These are phyloP conservation scores for Leccinum huronense DNA, from an alignment of 1,284 basidiomycete species.

Conservation along the genomic window DNA sequence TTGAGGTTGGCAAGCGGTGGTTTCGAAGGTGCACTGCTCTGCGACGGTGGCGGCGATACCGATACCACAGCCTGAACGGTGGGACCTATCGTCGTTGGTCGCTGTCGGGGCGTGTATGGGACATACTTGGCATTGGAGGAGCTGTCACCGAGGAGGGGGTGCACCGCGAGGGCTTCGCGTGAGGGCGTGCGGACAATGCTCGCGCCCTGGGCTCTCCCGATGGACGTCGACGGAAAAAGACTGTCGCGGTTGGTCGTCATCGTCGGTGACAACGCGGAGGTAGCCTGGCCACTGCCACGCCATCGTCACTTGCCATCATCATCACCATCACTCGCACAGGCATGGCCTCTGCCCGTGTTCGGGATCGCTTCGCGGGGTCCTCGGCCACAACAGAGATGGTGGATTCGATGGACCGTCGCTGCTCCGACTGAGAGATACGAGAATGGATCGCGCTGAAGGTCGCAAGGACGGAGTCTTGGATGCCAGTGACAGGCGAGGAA, in stretches of 20 bases:
- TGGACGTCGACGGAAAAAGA: conserved; percentile 51
- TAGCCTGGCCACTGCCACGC: not conserved
- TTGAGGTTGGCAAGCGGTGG: conserved; percentile 80
- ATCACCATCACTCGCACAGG: not conserved
- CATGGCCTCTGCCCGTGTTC: conserved; percentile 36
- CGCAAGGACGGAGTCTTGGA: conserved; percentile 42
- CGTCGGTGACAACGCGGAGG: not conserved
- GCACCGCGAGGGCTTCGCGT: conserved; percentile 57
- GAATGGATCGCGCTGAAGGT: conserved; percentile 39
- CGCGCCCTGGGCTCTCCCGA: conserved; percentile 48
- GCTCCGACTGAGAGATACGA: conserved; percentile 42
- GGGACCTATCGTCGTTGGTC: conserved; percentile 47
- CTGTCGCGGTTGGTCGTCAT: conserved; percentile 36
- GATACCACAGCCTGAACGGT: not conserved
- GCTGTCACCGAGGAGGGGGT: conserved; percentile 54
- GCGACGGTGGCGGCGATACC: not conserved
- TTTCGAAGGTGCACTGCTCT: conserved; percentile 33
- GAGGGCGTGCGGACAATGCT: conserved; percentile 48
- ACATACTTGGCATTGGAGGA: conserved; percentile 42
- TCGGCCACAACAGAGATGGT: conserved; percentile 48
- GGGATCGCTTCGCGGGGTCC: conserved; percentile 48
- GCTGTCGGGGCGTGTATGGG: conserved; percentile 55
- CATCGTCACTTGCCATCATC: not conserved
- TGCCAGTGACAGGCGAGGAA: conserved; percentile 43
- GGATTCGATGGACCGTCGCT: conserved; percentile 60